A percentile compares a stretch with the other conserved stretches of the same genome.
These are phyloP conservation scores for Zhuliangozyma blackwelliae DNA, from an alignment of 1,139 yeast genomes.

Conservation along the genomic window DNA sequence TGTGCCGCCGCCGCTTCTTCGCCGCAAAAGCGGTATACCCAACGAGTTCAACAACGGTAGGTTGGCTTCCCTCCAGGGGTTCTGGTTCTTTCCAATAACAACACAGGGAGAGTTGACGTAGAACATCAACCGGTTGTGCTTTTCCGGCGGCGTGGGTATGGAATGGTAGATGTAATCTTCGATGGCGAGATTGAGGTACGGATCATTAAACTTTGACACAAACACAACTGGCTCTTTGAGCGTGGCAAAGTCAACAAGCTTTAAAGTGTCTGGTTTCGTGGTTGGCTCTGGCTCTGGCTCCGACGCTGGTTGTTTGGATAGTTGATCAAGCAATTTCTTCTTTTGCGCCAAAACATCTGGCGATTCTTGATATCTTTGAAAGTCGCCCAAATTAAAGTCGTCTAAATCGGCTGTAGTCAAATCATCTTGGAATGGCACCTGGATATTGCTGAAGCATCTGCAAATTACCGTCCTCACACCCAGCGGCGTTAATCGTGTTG, in stretches of 20 bases:
- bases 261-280: not conserved
- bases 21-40: conserved; percentile 66
- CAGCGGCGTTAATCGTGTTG: conserved; percentile 1
- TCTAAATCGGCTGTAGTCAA: conserved; percentile 30
- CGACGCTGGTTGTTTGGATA: not conserved
- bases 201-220: conserved; percentile 49
- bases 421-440: conserved; percentile 41
- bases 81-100: conserved; percentile 94
- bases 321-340: conserved; percentile 1
- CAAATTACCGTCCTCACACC: conserved; percentile 1
- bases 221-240: conserved; percentile 35
- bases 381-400: conserved; percentile 36
- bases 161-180: conserved; percentile 73
- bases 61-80: conserved; percentile 87
- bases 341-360: conserved; percentile 19
- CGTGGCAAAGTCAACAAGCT: conserved; percentile 12
- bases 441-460: conserved; percentile 10
- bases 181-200: conserved; percentile 72
- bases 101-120: conserved; percentile 82
- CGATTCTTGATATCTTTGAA: conserved; percentile 36
- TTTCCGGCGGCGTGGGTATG: conserved; percentile 45
- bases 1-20: conserved; percentile 94
- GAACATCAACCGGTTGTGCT: conserved; percentile 50
- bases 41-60: conserved; percentile 50
- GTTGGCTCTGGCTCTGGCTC: not conserved